Conservation (phyloP, 2,329 filamentous ascomycete species). For the Alternaria brassicae region DNA sequence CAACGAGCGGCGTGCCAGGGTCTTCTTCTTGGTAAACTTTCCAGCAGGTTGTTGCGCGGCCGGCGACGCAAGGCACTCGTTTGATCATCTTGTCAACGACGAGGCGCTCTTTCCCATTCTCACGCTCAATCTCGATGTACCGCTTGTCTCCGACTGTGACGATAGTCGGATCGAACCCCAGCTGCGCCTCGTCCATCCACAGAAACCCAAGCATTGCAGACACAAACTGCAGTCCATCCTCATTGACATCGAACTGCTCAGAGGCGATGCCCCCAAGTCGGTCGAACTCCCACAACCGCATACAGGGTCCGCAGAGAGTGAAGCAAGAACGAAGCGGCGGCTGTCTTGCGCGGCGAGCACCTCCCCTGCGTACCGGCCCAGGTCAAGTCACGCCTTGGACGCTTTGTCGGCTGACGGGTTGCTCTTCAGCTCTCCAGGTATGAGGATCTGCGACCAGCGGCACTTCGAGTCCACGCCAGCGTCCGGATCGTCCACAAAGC, state of each 20-base stretch:
- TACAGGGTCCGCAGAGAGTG: neutral
- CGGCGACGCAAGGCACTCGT: slow-evolving; percentile 18
- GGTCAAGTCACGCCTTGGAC: neutral
- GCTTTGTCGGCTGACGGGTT: neutral
- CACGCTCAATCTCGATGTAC: slow-evolving; percentile 52
- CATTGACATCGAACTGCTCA: neutral
- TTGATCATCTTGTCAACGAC: slow-evolving; percentile 27
- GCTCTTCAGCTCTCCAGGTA: slow-evolving; percentile 33
- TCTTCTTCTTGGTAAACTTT: neutral
- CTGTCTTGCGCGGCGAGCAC: neutral
- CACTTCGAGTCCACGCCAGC: slow-evolving; percentile 25
- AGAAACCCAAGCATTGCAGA: neutral
- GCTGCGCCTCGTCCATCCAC: neutral
- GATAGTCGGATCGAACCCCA: neutral
- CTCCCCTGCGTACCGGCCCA: neutral
- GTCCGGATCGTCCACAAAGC: slow-evolving; percentile 31
- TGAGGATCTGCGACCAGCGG: slow-evolving; percentile 47
- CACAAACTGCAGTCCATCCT: neutral
- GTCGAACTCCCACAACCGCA: neutral
- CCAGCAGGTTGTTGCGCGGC: slow-evolving; percentile 12
- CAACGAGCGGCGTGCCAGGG: neutral
- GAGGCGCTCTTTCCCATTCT: slow-evolving; percentile 33
- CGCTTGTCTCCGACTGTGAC: slow-evolving; percentile 13
- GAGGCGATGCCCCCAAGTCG: neutral
- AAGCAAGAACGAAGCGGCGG: neutral